These are phyloP conservation scores for Castanea crenata DNA, from an alignment of 306 rosid genomes.

Conservation along the genomic window DNA sequence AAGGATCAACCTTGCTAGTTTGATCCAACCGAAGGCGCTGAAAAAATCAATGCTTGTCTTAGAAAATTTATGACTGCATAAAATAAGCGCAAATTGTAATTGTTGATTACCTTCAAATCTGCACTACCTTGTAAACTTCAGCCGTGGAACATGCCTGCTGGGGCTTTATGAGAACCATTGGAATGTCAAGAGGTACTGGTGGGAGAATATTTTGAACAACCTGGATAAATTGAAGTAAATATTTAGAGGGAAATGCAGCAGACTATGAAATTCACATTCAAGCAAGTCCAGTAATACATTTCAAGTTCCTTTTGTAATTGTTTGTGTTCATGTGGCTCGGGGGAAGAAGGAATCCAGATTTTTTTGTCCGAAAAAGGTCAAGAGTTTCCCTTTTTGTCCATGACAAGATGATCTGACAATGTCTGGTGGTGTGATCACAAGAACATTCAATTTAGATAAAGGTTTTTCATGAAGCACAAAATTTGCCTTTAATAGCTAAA, in stretches of 20 bases:
- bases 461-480: not conserved
- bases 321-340: not conserved
- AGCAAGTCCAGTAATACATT: conserved; percentile 7
- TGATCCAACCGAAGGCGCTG: conserved; percentile 72
- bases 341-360: not conserved
- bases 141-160: conserved; percentile 88
- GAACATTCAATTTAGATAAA: not conserved
- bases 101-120: conserved; percentile 4
- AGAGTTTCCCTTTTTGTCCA: not conserved
- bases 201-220: conserved; percentile 74
- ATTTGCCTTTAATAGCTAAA: not conserved
- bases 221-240: conserved; percentile 41
- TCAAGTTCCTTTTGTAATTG: not conserved
- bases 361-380: not conserved
- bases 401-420: not conserved
- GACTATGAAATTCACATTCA: conserved; percentile 7
- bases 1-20: conserved; percentile 69
- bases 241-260: conserved; percentile 18
- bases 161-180: conserved; percentile 96
- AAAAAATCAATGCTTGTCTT: conserved; percentile 20
- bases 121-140: conserved; percentile 88
- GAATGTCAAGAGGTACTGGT: conserved; percentile 64
- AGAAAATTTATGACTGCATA: conserved; percentile 8
- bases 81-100: conserved; percentile 7
- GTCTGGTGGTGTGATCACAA: too few relatives aligned